Evolutionary conservation across 148 eudicot species (phyloP), one percentile per base, ranked within the genome.

Genomic region (Cornus kousa): DNA sequence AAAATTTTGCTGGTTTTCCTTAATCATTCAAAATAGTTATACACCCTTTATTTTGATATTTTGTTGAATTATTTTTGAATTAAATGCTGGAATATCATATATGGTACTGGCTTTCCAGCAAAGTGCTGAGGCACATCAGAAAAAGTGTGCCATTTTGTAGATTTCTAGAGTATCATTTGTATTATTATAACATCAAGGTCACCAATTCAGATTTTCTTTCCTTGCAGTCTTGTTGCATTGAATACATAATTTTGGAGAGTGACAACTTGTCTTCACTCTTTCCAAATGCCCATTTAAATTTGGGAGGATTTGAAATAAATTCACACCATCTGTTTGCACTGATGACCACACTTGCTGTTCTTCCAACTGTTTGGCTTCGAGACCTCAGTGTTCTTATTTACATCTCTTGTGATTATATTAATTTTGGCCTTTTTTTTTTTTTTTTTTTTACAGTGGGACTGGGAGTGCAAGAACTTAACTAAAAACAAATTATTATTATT

Each of bases 301-400:
- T 93, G 70, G 87, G 89, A 32, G 85, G 86, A 7, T 81, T 77
- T 14, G 79, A 78, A 28, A 75, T 96, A 80, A 84, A 79, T 82
- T 71, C 98, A 31, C 91, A 81, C 71, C 89, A 83, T 78, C 80
- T 96, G 62, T 96, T 96, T 76, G 99, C 97, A 17, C 48, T 93
- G 73, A 80, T 87, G 79, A 73, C 91, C 64, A 84, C 91, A 19
- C 74, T 93, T 66, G 90, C 90, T 71, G 88, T 96, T 77, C 99
- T 96, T 84, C 99, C 99, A 65, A 96, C 97, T 3, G 91, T 92
- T 78, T 93, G 92, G 94, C 91, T 96, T 32, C 83, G 87, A 57
- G 93, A 96, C 86, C 90, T 96, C 70, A 90, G 95, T 74, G 75
- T 96, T 76, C 85, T 96, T 73, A 91, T 95, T 81, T 93, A 92